Conservation (phyloP, 2,329 filamentous ascomycete species). For the Grosmannia serpens region DNA sequence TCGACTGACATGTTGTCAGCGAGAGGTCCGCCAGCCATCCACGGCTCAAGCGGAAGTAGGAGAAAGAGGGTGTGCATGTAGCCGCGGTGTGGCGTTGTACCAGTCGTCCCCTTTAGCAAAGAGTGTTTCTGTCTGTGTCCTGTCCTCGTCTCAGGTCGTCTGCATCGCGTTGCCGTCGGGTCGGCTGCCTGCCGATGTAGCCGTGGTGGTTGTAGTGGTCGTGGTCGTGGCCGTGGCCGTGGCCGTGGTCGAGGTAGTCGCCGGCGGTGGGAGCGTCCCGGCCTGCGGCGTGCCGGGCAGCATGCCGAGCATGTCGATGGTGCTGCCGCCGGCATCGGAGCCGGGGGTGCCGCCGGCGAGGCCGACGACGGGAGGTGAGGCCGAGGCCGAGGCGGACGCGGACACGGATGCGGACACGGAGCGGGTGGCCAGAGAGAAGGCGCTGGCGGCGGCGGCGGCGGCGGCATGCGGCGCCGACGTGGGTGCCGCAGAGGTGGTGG, state of each 20-base stretch:
- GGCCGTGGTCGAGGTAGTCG: neutral
- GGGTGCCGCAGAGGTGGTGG: neutral
- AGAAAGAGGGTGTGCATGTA: too few species aligned
- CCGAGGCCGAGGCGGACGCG: neutral
- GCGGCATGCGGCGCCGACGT: neutral
- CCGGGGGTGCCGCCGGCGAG: neutral
- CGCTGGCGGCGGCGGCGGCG: neutral
- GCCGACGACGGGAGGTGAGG: constrained; percentile 1
- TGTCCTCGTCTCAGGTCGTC: neutral
- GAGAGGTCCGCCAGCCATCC: too few species aligned
- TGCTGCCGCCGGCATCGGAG: neutral
- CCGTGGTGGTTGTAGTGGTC: neutral
- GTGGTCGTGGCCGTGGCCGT: neutral
- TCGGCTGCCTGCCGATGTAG: neutral
- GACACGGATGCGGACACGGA: neutral
- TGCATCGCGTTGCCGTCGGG: constrained; percentile 4
- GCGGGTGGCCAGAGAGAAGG: neutral
- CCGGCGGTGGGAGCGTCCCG: neutral
- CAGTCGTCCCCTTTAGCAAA: too few species aligned
- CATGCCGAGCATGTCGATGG: constrained; percentile 11
- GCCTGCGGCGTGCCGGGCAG: constrained; percentile 10
- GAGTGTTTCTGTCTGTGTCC: neutral
- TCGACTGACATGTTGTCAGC: too few species aligned
- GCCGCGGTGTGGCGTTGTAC: too few species aligned
- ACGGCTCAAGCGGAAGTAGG: too few species aligned